Percentiles rank a stretch among this genome's conserved stretches.
phyloP scores from a whole-genome alignment of 192 early-diverging fungal species.

The Rhizophagus prolifer region DNA sequence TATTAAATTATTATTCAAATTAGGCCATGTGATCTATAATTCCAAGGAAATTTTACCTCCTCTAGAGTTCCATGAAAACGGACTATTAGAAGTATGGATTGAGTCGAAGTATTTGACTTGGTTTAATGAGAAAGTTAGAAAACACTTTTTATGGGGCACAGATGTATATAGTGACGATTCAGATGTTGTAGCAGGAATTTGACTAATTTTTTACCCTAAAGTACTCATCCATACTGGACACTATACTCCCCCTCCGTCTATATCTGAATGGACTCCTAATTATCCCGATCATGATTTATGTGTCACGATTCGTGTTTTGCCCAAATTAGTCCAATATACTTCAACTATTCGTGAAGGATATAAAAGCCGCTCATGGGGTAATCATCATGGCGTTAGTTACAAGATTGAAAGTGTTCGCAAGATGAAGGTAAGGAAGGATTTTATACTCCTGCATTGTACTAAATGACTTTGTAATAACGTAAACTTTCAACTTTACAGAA shows the following conservation, averaged over 20 bases:
- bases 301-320: constrained; percentile 69
- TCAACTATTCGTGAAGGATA: constrained; percentile 57
- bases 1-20: neutral
- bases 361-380: constrained; percentile 65
- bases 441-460: neutral
- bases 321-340: constrained; percentile 67
- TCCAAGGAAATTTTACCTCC: constrained; percentile 46
- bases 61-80: constrained; percentile 52
- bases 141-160: constrained; percentile 77
- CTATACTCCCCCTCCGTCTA: constrained; percentile 28
- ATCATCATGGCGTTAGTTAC: constrained; percentile 76
- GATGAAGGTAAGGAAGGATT: constrained; percentile 37
- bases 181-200: constrained; percentile 68
- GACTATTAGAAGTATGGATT: constrained; percentile 63
- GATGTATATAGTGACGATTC: constrained; percentile 86
- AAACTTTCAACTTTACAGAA: neutral
- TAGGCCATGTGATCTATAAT: constrained; percentile 51
- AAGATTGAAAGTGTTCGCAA: constrained; percentile 58
- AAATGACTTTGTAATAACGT: too few relatives aligned
- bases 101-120: constrained; percentile 64
- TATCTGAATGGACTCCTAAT: constrained; percentile 30
- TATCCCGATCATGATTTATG: constrained; percentile 63
- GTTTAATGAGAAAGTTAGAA: constrained; percentile 60
- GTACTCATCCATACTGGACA: constrained; percentile 50
- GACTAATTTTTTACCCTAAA: constrained; percentile 20